Percentiles rank a stretch among this genome's conserved stretches.
Evolutionary conservation across 345 rosid genomes (phyloP).

Genomic region (Nasturtium officinale): DNA sequence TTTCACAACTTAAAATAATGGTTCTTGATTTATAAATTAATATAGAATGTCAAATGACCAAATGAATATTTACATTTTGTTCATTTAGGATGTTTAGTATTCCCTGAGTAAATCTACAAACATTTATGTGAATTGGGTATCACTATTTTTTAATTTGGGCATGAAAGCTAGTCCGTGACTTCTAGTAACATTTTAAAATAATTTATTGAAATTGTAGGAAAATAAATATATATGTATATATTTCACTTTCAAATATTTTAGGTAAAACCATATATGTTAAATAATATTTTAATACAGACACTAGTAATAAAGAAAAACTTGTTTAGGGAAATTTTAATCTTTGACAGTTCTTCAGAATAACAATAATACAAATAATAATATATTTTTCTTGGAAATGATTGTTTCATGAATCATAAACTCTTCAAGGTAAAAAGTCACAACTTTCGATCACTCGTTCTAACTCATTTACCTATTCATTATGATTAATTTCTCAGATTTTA

Average conservation of each 20-base stretch:
- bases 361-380: too few species aligned
- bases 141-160: background rate
- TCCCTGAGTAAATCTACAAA: background rate
- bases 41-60: background rate
- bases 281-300: too few species aligned
- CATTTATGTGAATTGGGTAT: background rate
- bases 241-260: background rate
- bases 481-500: background rate
- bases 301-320: too few species aligned
- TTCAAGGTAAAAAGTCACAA: background rate
- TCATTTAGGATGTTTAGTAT: background rate
- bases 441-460: too few species aligned
- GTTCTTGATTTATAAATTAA: background rate
- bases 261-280: too few species aligned
- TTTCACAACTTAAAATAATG: background rate
- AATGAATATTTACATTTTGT: background rate
- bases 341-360: too few species aligned
- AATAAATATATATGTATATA: too few species aligned
- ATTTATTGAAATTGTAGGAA: too few species aligned
- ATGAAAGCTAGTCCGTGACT: background rate
- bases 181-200: background rate
- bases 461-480: background rate
- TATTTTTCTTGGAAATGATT: too few species aligned
- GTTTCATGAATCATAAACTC: background rate
- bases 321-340: too few species aligned